These are phyloP conservation scores for Zygoascus tannicola DNA, from an alignment of 805 yeast species.

Conservation along the genomic window DNA sequence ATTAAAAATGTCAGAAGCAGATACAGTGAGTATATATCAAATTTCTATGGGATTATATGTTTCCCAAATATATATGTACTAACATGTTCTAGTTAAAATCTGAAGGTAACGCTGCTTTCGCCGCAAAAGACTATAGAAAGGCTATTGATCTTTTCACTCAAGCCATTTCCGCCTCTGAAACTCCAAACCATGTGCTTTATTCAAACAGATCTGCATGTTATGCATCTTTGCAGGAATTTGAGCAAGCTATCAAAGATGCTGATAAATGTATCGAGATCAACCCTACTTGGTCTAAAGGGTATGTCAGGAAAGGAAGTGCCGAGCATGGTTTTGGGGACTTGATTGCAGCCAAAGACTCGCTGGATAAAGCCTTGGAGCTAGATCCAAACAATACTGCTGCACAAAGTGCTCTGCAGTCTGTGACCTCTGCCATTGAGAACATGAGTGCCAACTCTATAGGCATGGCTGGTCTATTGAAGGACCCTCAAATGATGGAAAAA, in stretches of 20 bases:
- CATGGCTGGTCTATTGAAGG: constrained; percentile 65
- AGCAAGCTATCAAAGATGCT: constrained; percentile 76
- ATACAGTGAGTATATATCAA: constrained; percentile 2
- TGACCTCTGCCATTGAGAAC: constrained; percentile 48
- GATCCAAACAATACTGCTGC: constrained; percentile 84
- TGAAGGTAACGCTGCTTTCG: constrained; percentile 87
- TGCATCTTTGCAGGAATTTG: constrained; percentile 68
- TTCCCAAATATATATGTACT: too few species aligned
- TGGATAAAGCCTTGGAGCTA: constrained; percentile 68
- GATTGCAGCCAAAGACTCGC: constrained; percentile 63
- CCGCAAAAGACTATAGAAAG: constrained; percentile 69
- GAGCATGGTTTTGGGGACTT: constrained; percentile 74
- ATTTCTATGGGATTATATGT: too few species aligned
- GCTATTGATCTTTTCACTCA: constrained; percentile 76
- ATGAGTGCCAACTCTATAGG: constrained; percentile 48
- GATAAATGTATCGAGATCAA: constrained; percentile 71
- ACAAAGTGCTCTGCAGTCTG: constrained; percentile 64
- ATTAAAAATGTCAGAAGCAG: constrained; percentile 4
- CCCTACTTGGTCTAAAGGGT: constrained; percentile 91
- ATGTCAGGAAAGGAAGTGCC: constrained; percentile 90
- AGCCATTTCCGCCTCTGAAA: constrained; percentile 74
- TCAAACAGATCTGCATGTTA: constrained; percentile 92
- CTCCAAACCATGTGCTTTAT: constrained; percentile 85
- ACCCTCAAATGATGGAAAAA: constrained; percentile 68
- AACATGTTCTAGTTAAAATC: constrained; percentile 47